Evolutionary conservation across 2,329 filamentous ascomycete genomes (phyloP).

Genomic region (Alternaria burnsii): DNA sequence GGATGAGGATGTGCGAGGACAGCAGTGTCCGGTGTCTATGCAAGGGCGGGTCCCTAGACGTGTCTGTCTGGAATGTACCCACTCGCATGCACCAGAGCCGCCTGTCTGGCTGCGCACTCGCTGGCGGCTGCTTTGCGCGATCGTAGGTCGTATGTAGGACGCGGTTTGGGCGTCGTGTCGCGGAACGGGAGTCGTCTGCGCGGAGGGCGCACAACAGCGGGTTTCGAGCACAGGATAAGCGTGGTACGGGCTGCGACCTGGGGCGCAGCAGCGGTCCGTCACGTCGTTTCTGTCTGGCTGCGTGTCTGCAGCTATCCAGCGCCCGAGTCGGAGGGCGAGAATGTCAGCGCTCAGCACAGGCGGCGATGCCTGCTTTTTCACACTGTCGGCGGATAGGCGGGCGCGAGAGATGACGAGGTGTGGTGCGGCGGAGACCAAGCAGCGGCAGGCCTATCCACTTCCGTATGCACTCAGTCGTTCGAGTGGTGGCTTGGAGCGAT

Average conservation of each 20-base stretch:
- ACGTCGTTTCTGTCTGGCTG: slow-evolving; percentile 16
- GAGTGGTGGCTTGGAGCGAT: slow-evolving; percentile 40
- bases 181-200: slow-evolving; percentile 12
- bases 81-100: slow-evolving; percentile 26
- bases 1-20: slow-evolving; percentile 2
- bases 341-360: slow-evolving; percentile 11
- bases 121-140: slow-evolving; percentile 15
- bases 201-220: slow-evolving; percentile 18
- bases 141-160: slow-evolving; percentile 14
- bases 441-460: slow-evolving; percentile 30
- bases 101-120: slow-evolving; percentile 9
- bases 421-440: slow-evolving; percentile 30
- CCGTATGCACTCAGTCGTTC: slow-evolving; percentile 35
- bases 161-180: slow-evolving; percentile 19
- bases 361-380: slow-evolving; percentile 26
- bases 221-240: slow-evolving; percentile 21
- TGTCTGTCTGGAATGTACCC: slow-evolving; percentile 21
- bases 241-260: slow-evolving; percentile 21
- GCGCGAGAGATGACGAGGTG: slow-evolving; percentile 33
- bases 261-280: slow-evolving; percentile 22
- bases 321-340: slow-evolving; percentile 14
- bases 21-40: slow-evolving; percentile 16
- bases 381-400: slow-evolving; percentile 24
- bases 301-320: slow-evolving; percentile 11
- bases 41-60: slow-evolving; percentile 21